Conservation (phyloP, 768 basidiomycete genomes). For the Leccinum disarticulatum region DNA sequence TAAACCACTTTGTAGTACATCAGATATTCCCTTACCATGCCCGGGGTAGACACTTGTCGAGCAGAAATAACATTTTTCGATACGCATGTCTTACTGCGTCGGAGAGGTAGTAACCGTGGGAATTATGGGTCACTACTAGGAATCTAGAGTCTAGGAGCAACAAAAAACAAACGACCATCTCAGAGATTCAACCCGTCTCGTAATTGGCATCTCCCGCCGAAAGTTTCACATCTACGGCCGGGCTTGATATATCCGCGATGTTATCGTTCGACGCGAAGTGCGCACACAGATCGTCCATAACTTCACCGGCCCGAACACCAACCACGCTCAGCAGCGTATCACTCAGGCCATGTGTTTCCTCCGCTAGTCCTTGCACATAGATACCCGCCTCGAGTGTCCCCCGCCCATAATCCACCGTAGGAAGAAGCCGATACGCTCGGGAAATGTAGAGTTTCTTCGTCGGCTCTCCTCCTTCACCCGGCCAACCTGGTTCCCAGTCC, state of each 20-base stretch:
- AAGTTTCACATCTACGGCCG: constrained; percentile 4
- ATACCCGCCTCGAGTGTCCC: constrained; percentile 26
- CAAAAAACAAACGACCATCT: background rate
- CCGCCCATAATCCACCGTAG: constrained; percentile 8
- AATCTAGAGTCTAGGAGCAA: background rate
- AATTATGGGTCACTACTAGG: constrained; percentile 7
- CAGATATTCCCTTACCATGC: constrained; percentile 57
- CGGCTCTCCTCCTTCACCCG: constrained; percentile 9
- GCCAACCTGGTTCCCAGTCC: constrained; percentile 24
- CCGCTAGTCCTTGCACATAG: constrained; percentile 39
- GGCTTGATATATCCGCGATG: background rate
- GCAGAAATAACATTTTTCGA: constrained; percentile 99
- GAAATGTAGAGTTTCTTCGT: constrained; percentile 32
- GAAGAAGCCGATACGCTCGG: constrained; percentile 44
- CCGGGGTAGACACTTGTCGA: constrained; percentile 96
- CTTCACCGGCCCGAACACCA: constrained; percentile 45
- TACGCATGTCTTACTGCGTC: constrained; percentile 59
- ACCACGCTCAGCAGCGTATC: constrained; percentile 50
- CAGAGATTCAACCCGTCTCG: background rate
- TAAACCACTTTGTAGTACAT: background rate
- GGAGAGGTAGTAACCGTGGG: constrained; percentile 22
- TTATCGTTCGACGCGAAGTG: constrained; percentile 2
- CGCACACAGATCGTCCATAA: constrained; percentile 38
- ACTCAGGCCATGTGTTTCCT: constrained; percentile 39
- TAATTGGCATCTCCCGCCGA: background rate